Base-by-base conservation (phyloP, 192 early-diverging fungal species). In the Podila clonocystis region DNA sequence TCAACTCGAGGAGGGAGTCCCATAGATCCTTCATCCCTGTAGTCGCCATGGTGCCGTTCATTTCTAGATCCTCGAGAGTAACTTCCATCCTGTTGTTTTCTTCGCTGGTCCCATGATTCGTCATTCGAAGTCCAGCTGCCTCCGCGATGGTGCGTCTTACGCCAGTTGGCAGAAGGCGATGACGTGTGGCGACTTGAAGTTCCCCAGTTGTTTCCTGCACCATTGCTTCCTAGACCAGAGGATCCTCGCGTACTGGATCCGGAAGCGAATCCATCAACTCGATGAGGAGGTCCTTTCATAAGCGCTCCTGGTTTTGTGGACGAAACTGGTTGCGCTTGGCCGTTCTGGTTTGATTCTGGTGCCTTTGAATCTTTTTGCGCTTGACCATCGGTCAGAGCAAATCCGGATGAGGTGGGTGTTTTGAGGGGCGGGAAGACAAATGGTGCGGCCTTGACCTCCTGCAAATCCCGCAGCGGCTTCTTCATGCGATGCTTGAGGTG, bases 351-450 rank as follows among this genome's bases (percentile, higher is more conserved):
- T 52, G 64, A 15, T 15, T 45, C 41, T 45, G 41, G 41, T 45
- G 41, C 41, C 3, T 17, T 45, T 45, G 41, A 45, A 12, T 45
- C 41, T 17, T 45, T 45, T 45, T 45, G 41, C 4, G 13, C 15
- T 17, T 45, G 41, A 45, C 41, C 41, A 45, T 45, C 41, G 15
- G 41, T 17, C 41, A 15, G 41, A 45, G 59, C 45, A 52, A 33
- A 65, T 12, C 22, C 28, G 11, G 52, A 34, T 0, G 31, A 41
- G 9, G 65, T 26, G 4, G 30, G 29, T 11, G 66, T 49, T 36
- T 80, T 80, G 65, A 80, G 70, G 1, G 77, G 77, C 13, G 77
- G 77, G 57, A 80, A 80, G 1, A 80, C 77, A 45, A 80, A 80
- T 11, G 77, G 77, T 3, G 62, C 69, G 15, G 77, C 77, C 26